Conservation (phyloP, 2,329 filamentous ascomycete genomes). For the Nigrospora oryzae region DNA sequence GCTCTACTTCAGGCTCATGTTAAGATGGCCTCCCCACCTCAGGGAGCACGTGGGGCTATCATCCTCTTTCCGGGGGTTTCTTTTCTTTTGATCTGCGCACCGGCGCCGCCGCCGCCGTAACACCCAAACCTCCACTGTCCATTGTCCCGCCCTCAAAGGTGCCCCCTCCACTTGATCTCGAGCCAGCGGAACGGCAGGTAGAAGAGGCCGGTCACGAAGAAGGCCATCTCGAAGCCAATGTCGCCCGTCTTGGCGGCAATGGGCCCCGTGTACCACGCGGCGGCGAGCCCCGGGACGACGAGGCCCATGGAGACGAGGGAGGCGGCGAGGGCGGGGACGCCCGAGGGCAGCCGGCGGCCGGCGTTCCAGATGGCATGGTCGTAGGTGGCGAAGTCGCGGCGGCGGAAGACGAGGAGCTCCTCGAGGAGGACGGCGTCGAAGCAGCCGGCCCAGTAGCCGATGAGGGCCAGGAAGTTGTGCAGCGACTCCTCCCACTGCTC, state of each 20-base stretch:
- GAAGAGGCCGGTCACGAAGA: constrained; percentile 32
- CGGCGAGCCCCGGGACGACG: constrained; percentile 31
- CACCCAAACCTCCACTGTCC: too few relatives aligned
- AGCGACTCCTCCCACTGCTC: constrained; percentile 29
- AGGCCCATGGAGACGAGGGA: constrained; percentile 36
- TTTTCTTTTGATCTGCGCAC: too few relatives aligned
- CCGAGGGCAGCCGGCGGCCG: constrained; percentile 32
- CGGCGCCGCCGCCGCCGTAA: too few relatives aligned
- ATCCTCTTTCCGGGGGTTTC: too few relatives aligned
- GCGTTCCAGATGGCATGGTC: constrained; percentile 40
- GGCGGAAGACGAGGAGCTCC: constrained; percentile 41
- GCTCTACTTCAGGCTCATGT: too few relatives aligned
- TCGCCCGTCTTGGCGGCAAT: constrained; percentile 33
- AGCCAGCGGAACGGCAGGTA: constrained; percentile 38
- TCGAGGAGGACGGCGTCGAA: constrained; percentile 30
- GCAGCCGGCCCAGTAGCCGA: constrained; percentile 36
- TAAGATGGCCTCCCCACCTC: too few relatives aligned
- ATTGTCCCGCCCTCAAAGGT: constrained; percentile 10
- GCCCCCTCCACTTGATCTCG: constrained; percentile 29
- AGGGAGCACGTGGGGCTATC: too few relatives aligned
- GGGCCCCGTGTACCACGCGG: constrained; percentile 34
- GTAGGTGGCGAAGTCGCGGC: constrained; percentile 32
- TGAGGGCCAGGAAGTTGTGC: constrained; percentile 34
- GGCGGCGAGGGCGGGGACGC: constrained; percentile 36
- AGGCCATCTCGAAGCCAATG: constrained; percentile 35